These are phyloP conservation scores for Neoarthrinium moseri DNA, from an alignment of 2,329 filamentous ascomycete species.

Conservation along the genomic window DNA sequence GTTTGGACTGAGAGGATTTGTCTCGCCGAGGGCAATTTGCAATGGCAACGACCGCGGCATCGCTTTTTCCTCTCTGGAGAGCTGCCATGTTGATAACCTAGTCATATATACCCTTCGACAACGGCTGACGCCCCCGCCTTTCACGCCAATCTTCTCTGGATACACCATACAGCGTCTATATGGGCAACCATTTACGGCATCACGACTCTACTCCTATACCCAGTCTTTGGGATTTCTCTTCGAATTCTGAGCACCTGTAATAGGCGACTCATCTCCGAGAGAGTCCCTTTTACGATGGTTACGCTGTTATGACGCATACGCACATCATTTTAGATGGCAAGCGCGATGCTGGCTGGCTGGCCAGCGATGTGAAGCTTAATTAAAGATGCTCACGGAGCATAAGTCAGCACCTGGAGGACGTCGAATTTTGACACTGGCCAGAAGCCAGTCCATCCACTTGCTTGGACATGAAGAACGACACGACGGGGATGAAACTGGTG, in stretches of 20 bases:
- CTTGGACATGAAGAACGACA: constrained; percentile 11
- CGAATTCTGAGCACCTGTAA: constrained; percentile 17
- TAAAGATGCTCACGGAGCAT: not conserved
- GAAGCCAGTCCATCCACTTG: constrained; percentile 1
- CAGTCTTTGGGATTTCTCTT: constrained; percentile 25
- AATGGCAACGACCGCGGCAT: too few relatives aligned
- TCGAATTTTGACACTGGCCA: not conserved
- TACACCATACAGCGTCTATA: constrained; percentile 33
- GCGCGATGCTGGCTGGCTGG: constrained; percentile 14
- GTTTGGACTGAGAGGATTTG: not conserved
- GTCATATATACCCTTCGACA: constrained; percentile 28
- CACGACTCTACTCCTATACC: constrained; percentile 33
- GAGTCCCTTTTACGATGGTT: constrained; percentile 33
- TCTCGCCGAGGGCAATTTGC: too few relatives aligned
- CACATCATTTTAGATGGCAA: constrained; percentile 30
- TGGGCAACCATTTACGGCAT: constrained; percentile 36
- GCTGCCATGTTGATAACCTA: not conserved
- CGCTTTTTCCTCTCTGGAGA: too few relatives aligned
- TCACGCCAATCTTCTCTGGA: constrained; percentile 26
- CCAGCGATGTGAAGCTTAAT: constrained; percentile 5
- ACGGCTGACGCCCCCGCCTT: constrained; percentile 21
- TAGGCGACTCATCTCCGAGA: constrained; percentile 17
- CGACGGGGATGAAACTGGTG: constrained; percentile 6
- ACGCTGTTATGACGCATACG: constrained; percentile 36
- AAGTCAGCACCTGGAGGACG: not conserved